phyloP scores from a whole-genome alignment of 176 grass and related monocot species.

The Oryza nivara region DNA sequence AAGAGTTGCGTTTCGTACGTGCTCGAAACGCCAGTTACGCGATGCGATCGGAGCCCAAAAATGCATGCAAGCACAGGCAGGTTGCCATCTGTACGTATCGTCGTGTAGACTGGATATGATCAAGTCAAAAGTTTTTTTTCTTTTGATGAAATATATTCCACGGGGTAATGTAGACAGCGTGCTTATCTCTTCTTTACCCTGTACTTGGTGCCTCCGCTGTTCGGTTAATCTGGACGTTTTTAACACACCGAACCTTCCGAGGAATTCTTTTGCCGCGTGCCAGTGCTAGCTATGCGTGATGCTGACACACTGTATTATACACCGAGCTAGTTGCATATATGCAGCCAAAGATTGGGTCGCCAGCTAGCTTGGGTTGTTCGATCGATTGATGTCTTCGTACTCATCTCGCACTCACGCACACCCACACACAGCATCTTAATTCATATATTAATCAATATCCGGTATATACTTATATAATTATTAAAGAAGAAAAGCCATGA shows the following conservation, averaged over 20 bases:
- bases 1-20: background rate
- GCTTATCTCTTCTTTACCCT: slow-evolving; percentile 9
- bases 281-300: background rate
- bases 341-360: background rate
- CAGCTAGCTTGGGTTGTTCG: background rate
- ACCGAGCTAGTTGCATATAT: background rate
- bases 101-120: background rate
- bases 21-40: background rate
- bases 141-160: background rate
- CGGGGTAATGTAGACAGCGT: slow-evolving; percentile 9
- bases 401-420: background rate
- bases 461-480: background rate
- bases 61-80: no score
- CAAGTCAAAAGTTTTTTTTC: background rate
- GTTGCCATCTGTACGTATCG: background rate
- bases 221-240: background rate
- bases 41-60: background rate
- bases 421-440: background rate
- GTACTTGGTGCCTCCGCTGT: background rate
- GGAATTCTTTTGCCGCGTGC: background rate
- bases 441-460: background rate
- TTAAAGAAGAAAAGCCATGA: background rate
- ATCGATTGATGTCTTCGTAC: background rate
- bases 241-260: background rate
- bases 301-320: background rate